phyloP scores from a whole-genome alignment of 371 early-diverging fungal genomes.

The Coemansia sp. region DNA sequence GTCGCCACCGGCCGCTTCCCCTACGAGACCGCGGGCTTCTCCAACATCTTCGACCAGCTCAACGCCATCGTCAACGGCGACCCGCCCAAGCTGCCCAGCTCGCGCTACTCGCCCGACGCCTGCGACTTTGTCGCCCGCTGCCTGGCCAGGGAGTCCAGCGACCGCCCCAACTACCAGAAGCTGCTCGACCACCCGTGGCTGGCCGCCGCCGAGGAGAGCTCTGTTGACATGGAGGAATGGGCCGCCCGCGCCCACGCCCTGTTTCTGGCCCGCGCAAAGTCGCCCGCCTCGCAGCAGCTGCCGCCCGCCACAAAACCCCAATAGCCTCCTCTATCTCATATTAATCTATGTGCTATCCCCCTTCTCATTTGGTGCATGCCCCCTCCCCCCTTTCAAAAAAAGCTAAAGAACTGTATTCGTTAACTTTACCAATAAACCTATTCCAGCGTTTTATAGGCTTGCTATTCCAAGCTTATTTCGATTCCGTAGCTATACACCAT shows the following conservation, averaged over 20 bases:
- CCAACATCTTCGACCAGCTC: constrained; percentile 81
- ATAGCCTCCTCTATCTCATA: neutral
- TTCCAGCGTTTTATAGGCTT: no score
- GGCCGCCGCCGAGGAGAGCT: constrained; percentile 52
- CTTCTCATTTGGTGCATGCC: no score
- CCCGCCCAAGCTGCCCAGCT: constrained; percentile 70
- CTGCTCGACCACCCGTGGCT: constrained; percentile 74
- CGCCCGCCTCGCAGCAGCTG: neutral
- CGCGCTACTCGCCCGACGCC: constrained; percentile 66
- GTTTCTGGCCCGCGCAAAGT: constrained; percentile 18
- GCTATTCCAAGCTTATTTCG: no score
- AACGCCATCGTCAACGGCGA: constrained; percentile 82
- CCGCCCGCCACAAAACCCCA: constrained; percentile 4
- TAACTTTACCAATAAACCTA: no score
- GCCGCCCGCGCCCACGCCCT: constrained; percentile 50
- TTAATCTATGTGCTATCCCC: no score
- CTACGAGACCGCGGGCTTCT: constrained; percentile 63
- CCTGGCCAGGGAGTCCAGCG: constrained; percentile 70
- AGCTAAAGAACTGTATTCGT: no score
- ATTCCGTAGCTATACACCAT: no score
- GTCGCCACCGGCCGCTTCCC: constrained; percentile 86
- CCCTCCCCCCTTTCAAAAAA: no score
- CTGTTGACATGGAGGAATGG: constrained; percentile 86
- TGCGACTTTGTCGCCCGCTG: constrained; percentile 79
- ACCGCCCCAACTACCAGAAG: constrained; percentile 53